Conservation (phyloP, 73 alveolate species). For the Tetrahymena elliotti region DNA sequence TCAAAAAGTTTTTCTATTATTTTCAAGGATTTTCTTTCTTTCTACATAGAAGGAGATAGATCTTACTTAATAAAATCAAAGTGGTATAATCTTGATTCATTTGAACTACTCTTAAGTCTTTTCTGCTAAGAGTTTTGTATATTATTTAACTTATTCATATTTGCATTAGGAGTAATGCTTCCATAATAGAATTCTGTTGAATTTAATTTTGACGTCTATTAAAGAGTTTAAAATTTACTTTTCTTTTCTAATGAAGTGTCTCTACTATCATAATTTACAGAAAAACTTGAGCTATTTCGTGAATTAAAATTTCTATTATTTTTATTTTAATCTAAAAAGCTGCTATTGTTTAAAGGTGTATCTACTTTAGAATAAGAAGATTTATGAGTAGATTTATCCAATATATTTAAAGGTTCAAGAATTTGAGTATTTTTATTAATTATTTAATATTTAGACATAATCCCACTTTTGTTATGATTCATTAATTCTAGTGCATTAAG, state of each 20-base stretch:
- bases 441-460: neutral
- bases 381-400: neutral
- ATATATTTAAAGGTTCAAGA: neutral
- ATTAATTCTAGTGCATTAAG: neutral
- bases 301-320: neutral
- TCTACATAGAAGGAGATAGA: neutral
- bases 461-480: neutral
- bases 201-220: neutral
- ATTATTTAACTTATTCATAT: neutral
- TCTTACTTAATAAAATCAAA: neutral
- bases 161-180: neutral
- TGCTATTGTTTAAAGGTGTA: neutral
- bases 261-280: neutral
- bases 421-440: neutral
- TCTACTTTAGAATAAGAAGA: neutral
- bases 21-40: neutral
- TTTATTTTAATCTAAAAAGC: neutral
- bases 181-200: neutral
- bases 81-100: neutral
- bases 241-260: neutral
- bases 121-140: neutral
- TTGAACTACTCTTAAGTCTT: neutral
- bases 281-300: neutral
- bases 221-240: neutral
- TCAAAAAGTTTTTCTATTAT: neutral